Percentiles rank a stretch among this genome's conserved stretches.
phyloP scores from a whole-genome alignment of 495 filamentous ascomycete genomes.

The Podospora bellae-mahoneyi region DNA sequence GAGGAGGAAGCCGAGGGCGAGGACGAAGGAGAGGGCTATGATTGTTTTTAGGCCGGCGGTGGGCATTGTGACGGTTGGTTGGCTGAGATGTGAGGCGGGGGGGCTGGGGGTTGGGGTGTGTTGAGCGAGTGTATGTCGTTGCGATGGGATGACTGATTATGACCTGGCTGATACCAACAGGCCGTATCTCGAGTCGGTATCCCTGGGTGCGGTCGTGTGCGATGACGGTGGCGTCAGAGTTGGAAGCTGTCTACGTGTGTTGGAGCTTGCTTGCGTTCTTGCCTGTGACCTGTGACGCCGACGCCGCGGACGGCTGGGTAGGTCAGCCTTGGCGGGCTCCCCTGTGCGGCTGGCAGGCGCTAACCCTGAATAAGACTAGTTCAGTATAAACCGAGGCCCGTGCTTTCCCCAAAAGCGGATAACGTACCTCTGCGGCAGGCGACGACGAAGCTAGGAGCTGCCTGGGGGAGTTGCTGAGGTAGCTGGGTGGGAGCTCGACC shows the following conservation, averaged over 20 bases:
- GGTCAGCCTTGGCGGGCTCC: slow-evolving; percentile 30
- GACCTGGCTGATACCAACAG: not conserved
- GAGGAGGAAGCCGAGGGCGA: slow-evolving; percentile 97
- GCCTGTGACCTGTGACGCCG: not conserved
- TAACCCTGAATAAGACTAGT: not conserved
- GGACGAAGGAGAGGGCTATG: slow-evolving; percentile 97
- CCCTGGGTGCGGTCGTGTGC: slow-evolving; percentile 6
- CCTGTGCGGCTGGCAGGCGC: slow-evolving; percentile 6
- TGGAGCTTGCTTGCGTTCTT: slow-evolving; percentile 25
- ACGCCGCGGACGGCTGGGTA: not conserved
- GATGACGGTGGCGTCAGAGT: slow-evolving; percentile 17
- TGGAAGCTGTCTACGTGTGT: slow-evolving; percentile 6
- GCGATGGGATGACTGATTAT: not conserved
- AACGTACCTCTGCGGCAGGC: slow-evolving; percentile 20
- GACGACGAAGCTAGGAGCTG: slow-evolving; percentile 39
- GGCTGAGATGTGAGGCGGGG: slow-evolving; percentile 25
- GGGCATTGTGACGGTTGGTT: slow-evolving; percentile 57
- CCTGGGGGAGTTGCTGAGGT: slow-evolving; percentile 23
- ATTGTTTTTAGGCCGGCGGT: slow-evolving; percentile 93
- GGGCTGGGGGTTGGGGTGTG: slow-evolving; percentile 26
- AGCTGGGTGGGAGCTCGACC: slow-evolving; percentile 12
- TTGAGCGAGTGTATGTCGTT: not conserved
- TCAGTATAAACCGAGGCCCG: not conserved
- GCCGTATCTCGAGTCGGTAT: not conserved
- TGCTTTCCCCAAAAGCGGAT: slow-evolving; percentile 9